phyloP scores from a whole-genome alignment of 257 asterid species.

The Solanum piurae region DNA sequence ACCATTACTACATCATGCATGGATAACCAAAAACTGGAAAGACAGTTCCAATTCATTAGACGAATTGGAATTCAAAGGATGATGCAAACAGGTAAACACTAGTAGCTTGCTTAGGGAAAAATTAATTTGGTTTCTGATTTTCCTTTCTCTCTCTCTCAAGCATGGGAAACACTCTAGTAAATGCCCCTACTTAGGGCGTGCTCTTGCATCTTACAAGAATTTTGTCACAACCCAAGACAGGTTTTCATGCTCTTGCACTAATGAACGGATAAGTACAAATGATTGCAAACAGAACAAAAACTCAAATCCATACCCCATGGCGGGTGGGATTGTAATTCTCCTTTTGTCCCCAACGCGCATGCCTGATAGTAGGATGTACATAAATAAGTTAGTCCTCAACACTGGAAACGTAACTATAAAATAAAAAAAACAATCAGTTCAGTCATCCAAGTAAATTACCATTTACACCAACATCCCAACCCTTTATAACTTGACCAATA shows the following conservation, averaged over 20 bases:
- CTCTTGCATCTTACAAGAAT: not conserved
- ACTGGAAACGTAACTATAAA: not conserved
- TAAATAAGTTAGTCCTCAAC: not conserved
- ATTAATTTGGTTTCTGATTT: not conserved
- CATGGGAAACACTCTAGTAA: not conserved
- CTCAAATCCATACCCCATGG: slow-evolving; percentile 70
- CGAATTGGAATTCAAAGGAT: not conserved
- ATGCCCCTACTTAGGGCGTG: not conserved
- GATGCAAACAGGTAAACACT: not conserved
- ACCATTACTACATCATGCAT: not conserved
- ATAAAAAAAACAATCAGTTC: not conserved
- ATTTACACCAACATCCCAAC: slow-evolving; percentile 95
- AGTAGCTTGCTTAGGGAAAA: not conserved
- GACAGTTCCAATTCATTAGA: not conserved
- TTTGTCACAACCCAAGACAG: not conserved
- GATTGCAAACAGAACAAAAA: not conserved
- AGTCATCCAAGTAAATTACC: slow-evolving; percentile 36
- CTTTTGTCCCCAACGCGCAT: slow-evolving; percentile 95
- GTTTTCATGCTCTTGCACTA: not conserved
- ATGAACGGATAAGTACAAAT: not conserved
- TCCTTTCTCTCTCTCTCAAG: not conserved
- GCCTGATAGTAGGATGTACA: slow-evolving; percentile 36
- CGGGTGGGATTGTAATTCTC: slow-evolving; percentile 88
- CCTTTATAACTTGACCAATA: slow-evolving; percentile 84
- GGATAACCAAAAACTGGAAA: not conserved